Percentiles rank a stretch among this genome's conserved stretches.
phyloP scores from a whole-genome alignment of 2,329 filamentous ascomycete genomes.

The Taxawa tesnikishii region DNA sequence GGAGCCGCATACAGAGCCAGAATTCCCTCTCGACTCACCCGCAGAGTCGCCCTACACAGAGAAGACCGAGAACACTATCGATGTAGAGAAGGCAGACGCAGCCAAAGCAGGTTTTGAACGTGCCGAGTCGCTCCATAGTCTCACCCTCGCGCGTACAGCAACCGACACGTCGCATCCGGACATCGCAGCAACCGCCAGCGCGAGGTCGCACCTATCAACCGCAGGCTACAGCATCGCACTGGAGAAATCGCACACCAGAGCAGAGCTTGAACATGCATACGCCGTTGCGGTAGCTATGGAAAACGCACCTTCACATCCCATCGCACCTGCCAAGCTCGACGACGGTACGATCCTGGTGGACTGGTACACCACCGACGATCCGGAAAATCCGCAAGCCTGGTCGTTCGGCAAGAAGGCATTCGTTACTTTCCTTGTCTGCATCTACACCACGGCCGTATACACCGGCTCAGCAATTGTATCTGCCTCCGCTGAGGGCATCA shows the following conservation, averaged over 20 bases:
- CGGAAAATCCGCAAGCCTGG: constrained; percentile 46
- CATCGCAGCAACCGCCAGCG: constrained; percentile 2
- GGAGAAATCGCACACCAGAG: constrained; percentile 7
- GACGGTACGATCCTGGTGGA: constrained; percentile 42
- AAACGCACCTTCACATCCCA: constrained; percentile 6
- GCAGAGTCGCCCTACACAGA: neutral
- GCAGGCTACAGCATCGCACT: constrained; percentile 3
- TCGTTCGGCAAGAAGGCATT: constrained; percentile 28
- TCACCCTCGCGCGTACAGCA: constrained; percentile 4
- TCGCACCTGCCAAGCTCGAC: constrained; percentile 23
- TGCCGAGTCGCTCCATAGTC: neutral
- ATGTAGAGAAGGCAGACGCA: neutral
- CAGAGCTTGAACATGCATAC: constrained; percentile 3
- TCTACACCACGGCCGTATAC: constrained; percentile 27
- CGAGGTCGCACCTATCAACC: constrained; percentile 3
- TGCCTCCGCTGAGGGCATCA: constrained; percentile 32
- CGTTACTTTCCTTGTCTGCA: constrained; percentile 25
- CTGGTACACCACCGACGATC: constrained; percentile 41
- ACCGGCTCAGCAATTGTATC: constrained; percentile 36
- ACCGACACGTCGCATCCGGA: constrained; percentile 1
- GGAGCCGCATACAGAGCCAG: neutral
- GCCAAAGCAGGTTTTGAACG: constrained; percentile 1
- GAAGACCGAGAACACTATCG: neutral
- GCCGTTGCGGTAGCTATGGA: constrained; percentile 3
- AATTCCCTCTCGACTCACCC: constrained; percentile 5